These are phyloP conservation scores for Gnaphalium uliginosum DNA, from an alignment of 129 eudicot genomes.

Conservation along the genomic window DNA sequence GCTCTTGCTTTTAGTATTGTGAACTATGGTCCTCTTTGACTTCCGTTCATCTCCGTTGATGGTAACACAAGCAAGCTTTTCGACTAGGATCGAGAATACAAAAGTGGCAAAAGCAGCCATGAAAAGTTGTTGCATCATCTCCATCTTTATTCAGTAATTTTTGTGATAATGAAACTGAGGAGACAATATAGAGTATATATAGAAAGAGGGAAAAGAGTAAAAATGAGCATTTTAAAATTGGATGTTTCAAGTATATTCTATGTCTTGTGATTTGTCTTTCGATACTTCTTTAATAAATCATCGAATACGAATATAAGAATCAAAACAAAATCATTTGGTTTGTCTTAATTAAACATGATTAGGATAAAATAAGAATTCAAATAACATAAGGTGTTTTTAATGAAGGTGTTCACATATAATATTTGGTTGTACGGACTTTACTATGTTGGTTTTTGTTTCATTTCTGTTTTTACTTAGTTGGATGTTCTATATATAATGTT, in stretches of 20 bases:
- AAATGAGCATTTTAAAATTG: constrained; percentile 1
- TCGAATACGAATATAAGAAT: constrained; percentile 5
- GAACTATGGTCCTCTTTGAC: neutral
- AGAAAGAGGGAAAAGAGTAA: neutral
- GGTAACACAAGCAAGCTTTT: constrained; percentile 23
- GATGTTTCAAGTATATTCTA: neutral
- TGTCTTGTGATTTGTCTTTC: neutral
- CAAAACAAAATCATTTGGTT: neutral
- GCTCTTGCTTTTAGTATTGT: constrained; percentile 2
- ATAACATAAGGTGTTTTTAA: too few relatives aligned
- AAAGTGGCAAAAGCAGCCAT: constrained; percentile 37
- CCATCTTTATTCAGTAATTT: constrained; percentile 26
- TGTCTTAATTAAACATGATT: neutral
- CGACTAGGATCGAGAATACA: constrained; percentile 28
- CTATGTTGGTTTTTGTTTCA: constrained; percentile 11
- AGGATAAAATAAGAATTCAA: neutral
- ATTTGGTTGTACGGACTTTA: constrained; percentile 4
- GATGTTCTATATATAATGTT: neutral
- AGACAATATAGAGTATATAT: constrained; percentile 1
- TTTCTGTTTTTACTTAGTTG: neutral
- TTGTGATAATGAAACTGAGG: neutral
- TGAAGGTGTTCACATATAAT: constrained; percentile 6
- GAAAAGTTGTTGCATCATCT: constrained; percentile 35
- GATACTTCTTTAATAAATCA: neutral
- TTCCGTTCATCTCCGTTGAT: constrained; percentile 14